Percentiles rank a stretch among this genome's conserved stretches.
phyloP scores from a whole-genome alignment of 495 filamentous ascomycete species.

The Neurospora terricola region DNA sequence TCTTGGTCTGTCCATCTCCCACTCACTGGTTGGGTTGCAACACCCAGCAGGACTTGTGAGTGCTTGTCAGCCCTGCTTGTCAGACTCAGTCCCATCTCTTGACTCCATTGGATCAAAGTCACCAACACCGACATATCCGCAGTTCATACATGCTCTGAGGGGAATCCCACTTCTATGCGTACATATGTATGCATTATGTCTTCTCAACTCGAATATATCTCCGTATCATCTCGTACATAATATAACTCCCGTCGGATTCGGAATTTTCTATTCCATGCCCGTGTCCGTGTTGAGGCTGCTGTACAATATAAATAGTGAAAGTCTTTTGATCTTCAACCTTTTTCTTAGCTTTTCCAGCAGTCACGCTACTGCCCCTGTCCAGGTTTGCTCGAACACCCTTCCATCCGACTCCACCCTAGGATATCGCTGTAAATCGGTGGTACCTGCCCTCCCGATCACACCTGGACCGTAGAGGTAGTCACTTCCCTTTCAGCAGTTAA shows the following conservation, averaged over 20 bases:
- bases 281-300: not conserved
- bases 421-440: not conserved
- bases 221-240: not conserved
- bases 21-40: not conserved
- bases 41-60: not conserved
- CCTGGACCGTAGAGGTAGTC: not conserved
- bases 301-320: not conserved
- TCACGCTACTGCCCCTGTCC: not conserved
- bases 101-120: not conserved
- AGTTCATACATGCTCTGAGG: too few species aligned
- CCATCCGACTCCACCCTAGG: not conserved
- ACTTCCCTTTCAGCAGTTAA: not conserved
- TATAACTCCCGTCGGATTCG: not conserved
- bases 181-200: too few species aligned
- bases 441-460: not conserved
- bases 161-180: too few species aligned
- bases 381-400: not conserved
- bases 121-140: not conserved
- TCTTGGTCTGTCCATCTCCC: not conserved
- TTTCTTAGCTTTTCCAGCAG: not conserved
- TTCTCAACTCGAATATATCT: not conserved
- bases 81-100: not conserved
- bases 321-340: not conserved
- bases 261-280: not conserved
- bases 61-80: not conserved